Evolutionary conservation across 2,329 filamentous ascomycete species (phyloP).

Genomic region (Metarhizium album): DNA sequence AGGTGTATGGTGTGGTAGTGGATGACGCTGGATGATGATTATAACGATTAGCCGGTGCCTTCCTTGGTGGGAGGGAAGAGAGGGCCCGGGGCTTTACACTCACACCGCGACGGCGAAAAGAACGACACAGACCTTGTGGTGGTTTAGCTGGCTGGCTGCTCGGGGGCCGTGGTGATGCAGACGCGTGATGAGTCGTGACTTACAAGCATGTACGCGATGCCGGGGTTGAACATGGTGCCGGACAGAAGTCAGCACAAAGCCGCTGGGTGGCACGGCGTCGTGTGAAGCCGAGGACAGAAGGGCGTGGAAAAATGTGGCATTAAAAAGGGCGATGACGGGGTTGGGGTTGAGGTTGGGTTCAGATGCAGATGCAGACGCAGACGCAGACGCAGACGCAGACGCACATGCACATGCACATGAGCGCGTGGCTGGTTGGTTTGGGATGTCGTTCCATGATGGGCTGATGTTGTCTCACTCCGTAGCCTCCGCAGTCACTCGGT

Average conservation of each 20-base stretch:
- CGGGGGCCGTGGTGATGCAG: background rate
- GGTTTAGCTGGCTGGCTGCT: background rate
- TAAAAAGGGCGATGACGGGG: too few species aligned
- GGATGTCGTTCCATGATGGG: too few species aligned
- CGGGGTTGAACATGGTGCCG: slow-evolving; percentile 13
- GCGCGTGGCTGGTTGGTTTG: background rate
- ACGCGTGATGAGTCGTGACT: slow-evolving; percentile 1
- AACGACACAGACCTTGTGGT: slow-evolving; percentile 16
- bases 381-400: too few species aligned
- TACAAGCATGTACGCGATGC: slow-evolving; percentile 21
- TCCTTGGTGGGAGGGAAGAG: background rate
- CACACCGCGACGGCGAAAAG: slow-evolving; percentile 23
- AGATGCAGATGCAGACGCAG: too few species aligned
- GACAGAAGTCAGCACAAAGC: background rate
- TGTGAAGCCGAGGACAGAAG: too few species aligned
- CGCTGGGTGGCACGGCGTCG: background rate
- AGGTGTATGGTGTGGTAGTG: slow-evolving; percentile 27
- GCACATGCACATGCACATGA: too few species aligned
- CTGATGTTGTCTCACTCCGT: too few species aligned
- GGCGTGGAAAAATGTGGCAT: background rate
- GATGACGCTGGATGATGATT: slow-evolving; percentile 22
- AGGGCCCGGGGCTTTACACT: slow-evolving; percentile 1
- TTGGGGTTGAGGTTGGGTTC: background rate
- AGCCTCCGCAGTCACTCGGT: too few species aligned
- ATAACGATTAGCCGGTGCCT: background rate